A percentile compares a stretch with the other conserved stretches of the same genome.
Evolutionary conservation across 2,329 filamentous ascomycete genomes (phyloP).

Genomic region (Penicillium sp.): DNA sequence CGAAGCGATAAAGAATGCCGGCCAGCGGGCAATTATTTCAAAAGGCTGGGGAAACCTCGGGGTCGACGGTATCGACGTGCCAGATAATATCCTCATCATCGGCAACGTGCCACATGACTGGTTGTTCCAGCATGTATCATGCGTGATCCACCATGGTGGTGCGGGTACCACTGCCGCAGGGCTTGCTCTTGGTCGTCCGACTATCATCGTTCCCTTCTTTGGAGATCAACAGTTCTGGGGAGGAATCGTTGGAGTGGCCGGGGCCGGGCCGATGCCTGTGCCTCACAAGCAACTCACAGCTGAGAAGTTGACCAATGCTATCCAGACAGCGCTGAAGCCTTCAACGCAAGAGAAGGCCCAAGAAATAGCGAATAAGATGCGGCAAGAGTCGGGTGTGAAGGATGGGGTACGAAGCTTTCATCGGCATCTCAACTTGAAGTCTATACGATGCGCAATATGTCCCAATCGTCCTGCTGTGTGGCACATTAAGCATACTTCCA

Average conservation of each 20-base stretch:
- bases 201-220: slow-evolving; percentile 82
- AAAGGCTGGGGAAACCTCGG: slow-evolving; percentile 88
- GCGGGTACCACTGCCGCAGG: slow-evolving; percentile 85
- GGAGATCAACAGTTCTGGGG: slow-evolving; percentile 85
- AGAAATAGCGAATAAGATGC: slow-evolving; percentile 62
- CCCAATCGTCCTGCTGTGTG: slow-evolving; percentile 70
- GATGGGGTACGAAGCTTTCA: slow-evolving; percentile 68
- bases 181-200: slow-evolving; percentile 76
- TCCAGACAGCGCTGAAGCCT: slow-evolving; percentile 59
- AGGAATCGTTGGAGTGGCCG: slow-evolving; percentile 68
- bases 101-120: slow-evolving; percentile 86
- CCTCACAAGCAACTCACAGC: slow-evolving; percentile 66
- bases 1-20: slow-evolving; percentile 63
- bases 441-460: slow-evolving; percentile 66
- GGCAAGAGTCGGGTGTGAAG: slow-evolving; percentile 62
- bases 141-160: slow-evolving; percentile 83
- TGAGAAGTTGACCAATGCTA: slow-evolving; percentile 63
- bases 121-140: slow-evolving; percentile 77
- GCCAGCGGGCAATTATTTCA: slow-evolving; percentile 75
- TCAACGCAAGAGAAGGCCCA: slow-evolving; percentile 57
- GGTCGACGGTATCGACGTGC: slow-evolving; percentile 65
- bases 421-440: slow-evolving; percentile 63
- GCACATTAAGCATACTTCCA: slow-evolving; percentile 66
- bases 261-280: slow-evolving; percentile 68
- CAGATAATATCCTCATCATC: slow-evolving; percentile 75